Conservation (phyloP, 1,139 yeast genomes). For the Yamadazyma triangularis region DNA sequence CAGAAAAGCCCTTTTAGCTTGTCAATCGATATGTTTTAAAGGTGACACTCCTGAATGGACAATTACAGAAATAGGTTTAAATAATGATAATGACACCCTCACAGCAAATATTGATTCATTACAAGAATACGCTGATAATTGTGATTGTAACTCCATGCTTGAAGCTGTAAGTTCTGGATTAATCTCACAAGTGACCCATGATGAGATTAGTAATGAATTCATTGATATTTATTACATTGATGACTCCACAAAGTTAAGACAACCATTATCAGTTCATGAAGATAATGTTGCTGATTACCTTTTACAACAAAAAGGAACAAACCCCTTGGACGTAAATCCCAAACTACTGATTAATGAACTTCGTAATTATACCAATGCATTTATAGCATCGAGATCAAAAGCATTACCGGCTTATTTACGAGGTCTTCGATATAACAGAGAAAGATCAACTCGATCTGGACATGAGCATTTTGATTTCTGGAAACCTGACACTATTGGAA, state of each 20-base stretch:
- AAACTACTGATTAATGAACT: constrained; percentile 12
- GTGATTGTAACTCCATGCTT: constrained; percentile 34
- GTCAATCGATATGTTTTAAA: constrained; percentile 56
- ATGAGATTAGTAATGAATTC: constrained; percentile 31
- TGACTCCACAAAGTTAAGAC: constrained; percentile 17
- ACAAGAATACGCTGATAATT: constrained; percentile 8
- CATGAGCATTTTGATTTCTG: constrained; percentile 7
- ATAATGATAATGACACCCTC: neutral
- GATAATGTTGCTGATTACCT: constrained; percentile 13
- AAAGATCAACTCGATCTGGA: constrained; percentile 14
- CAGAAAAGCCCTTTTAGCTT: constrained; percentile 47
- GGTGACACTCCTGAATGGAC: neutral
- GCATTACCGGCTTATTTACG: constrained; percentile 16
- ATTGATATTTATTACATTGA: constrained; percentile 27
- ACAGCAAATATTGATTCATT: constrained; percentile 4
- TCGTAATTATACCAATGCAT: constrained; percentile 13
- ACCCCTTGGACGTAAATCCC: too few species aligned
- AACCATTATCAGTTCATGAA: constrained; percentile 31
- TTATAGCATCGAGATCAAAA: constrained; percentile 24
- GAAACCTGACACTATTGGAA: constrained; percentile 18
- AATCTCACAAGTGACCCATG: constrained; percentile 36
- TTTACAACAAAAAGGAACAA: neutral
- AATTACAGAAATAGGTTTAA: constrained; percentile 1
- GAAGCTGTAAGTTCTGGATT: constrained; percentile 33
- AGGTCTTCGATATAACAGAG: constrained; percentile 12